These are phyloP conservation scores for Myriosclerotinia scirpicola DNA, from an alignment of 2,329 filamentous ascomycete genomes.

Conservation along the genomic window DNA sequence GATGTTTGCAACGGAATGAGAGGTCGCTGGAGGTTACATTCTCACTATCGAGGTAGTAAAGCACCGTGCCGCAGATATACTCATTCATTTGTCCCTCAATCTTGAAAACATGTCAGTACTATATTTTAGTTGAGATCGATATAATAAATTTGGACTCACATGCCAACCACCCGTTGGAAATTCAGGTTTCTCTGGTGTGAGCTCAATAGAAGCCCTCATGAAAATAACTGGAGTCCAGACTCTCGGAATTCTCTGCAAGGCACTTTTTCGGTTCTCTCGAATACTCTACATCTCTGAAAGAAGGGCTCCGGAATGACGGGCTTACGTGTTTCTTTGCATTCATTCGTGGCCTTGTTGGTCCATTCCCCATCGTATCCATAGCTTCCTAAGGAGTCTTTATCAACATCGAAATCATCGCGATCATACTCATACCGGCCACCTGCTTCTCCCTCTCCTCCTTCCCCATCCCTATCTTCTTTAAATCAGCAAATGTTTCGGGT, in stretches of 20 bases:
- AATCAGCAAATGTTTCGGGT: conserved; percentile 39
- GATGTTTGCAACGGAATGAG: conserved; percentile 44
- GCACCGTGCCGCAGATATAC: conserved; percentile 53
- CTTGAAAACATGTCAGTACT: background rate
- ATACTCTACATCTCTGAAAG: background rate
- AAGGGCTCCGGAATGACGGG: background rate
- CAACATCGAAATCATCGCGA: no score
- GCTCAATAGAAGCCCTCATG: conserved; percentile 59
- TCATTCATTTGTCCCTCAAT: conserved; percentile 45
- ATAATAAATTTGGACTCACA: conserved; percentile 32
- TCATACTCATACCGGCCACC: background rate
- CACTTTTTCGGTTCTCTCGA: background rate
- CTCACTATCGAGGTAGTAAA: conserved; percentile 51
- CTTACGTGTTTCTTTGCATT: background rate
- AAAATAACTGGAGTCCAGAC: conserved; percentile 60
- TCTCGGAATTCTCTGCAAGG: conserved; percentile 25
- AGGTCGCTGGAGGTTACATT: conserved; percentile 50
- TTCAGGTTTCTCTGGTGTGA: conserved; percentile 55
- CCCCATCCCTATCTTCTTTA: background rate
- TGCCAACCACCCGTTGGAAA: conserved; percentile 53
- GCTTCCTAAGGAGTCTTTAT: no score
- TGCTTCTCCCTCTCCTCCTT: background rate
- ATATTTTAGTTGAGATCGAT: background rate
- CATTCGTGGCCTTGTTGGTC: background rate
- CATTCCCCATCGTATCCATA: no score